These are phyloP conservation scores for Aspergillus puulaauensis DNA, from an alignment of 2,329 filamentous ascomycete species.

Conservation along the genomic window DNA sequence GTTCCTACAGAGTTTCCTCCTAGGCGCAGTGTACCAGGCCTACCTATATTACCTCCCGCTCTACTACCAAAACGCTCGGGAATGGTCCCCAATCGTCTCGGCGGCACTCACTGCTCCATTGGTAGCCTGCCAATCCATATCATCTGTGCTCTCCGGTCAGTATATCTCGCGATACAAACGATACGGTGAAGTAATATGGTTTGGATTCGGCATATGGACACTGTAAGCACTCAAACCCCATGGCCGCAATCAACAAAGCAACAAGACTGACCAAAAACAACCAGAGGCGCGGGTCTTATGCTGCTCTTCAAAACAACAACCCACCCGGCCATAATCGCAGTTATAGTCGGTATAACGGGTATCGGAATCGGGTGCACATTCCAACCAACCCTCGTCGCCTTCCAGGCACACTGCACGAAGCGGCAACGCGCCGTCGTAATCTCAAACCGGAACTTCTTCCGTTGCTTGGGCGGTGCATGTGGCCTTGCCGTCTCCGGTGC, in stretches of 20 bases:
- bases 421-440: conserved; percentile 62
- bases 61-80: conserved; percentile 60
- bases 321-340: conserved; percentile 49
- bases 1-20: conserved; percentile 59
- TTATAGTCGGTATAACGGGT: conserved; percentile 53
- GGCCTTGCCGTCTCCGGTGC: conserved; percentile 60
- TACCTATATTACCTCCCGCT: conserved; percentile 62
- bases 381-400: conserved; percentile 56
- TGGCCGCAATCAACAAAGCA: neutral
- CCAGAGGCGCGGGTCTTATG: conserved; percentile 52
- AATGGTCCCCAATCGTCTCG: conserved; percentile 47
- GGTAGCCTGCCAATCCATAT: conserved; percentile 46
- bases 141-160: conserved; percentile 49
- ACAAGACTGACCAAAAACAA: neutral
- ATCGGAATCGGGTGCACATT: conserved; percentile 55
- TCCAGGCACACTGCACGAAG: conserved; percentile 59
- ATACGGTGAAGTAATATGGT: conserved; percentile 61
- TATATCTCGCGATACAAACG: conserved; percentile 59
- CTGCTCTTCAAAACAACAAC: conserved; percentile 50
- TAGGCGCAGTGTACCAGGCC: conserved; percentile 60
- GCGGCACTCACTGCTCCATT: conserved; percentile 54
- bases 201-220: conserved; percentile 48
- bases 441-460: conserved; percentile 62
- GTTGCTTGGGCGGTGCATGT: conserved; percentile 58
- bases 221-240: conserved; percentile 29